Base-by-base conservation (phyloP, 1,284 basidiomycete genomes). In the Pseudozyma hubeiensis region DNA sequence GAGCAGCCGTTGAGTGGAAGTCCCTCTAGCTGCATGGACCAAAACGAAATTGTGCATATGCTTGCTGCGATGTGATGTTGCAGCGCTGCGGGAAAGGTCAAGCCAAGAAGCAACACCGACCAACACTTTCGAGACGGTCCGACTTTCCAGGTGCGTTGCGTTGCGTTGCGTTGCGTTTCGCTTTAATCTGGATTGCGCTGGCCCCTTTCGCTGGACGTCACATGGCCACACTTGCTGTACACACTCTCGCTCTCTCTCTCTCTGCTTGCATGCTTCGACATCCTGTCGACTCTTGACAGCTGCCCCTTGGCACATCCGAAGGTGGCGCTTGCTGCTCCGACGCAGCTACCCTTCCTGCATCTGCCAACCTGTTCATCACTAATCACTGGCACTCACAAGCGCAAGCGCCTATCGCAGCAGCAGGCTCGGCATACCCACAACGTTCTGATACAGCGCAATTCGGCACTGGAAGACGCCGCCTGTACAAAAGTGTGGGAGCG, bases 41-140 rank as follows among this genome's bases (percentile, higher is more conserved):
- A 64, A 48, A 53, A 65, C 56, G 56, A 54, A 64, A 64, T 54
- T 34, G 51, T 64, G 54, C 62, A 64, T 52, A 40, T 34, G 6
- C 30, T 5, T 39, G 48, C 40, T 44, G 16, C 41, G 52, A 41
- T 34, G n/a, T 53, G 33, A 17, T 52, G 39, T 44, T 53, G 41
- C 24, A 24, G 24, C 50, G 39, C 40, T 53, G 48, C 48, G 33
- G 33, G 47, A 33, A 48, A 33, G 31, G 5, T 33, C 16, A 5
- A 7, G 48, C 29, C 31, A 14, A 14, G 3, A 39, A 51, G 19
- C 49, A 51, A 51, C 49, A 51, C 49, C 35, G 19, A 50, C 35
- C 35, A 35, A 29, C 29, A 48, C 13, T 17, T 33, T 31, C 33
- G 33, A 7, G 31, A 34, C 4, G 34, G 16, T 16, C 13, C 30